Conservation (phyloP, 169 alveolate genomes). For the Cryptosporidium parvum region DNA sequence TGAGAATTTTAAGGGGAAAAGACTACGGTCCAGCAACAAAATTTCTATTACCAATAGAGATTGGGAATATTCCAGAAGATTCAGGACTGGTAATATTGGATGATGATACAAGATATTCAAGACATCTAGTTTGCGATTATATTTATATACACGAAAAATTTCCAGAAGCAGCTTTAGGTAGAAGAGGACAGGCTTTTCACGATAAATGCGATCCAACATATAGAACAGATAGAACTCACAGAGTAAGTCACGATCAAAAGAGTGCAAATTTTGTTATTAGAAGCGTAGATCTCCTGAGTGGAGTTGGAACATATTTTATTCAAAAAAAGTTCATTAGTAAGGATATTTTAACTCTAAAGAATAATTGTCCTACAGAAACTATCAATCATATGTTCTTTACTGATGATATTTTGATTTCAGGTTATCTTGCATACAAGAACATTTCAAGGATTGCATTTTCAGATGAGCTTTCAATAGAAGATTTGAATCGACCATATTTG, state of each 20-base stretch:
- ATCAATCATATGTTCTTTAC: conserved; percentile 63
- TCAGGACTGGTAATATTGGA: conserved; percentile 65
- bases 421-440: conserved; percentile 74
- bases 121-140: conserved; percentile 75
- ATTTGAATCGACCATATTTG: conserved; percentile 54
- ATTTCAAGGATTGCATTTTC: conserved; percentile 69
- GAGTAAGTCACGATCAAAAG: conserved; percentile 72
- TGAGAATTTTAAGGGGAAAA: conserved; percentile 55
- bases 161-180: conserved; percentile 74
- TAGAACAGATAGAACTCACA: conserved; percentile 58
- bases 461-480: conserved; percentile 12
- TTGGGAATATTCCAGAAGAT: conserved; percentile 52
- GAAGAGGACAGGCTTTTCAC: conserved; percentile 75
- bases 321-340: conserved; percentile 46
- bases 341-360: conserved; percentile 57
- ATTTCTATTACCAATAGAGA: conserved; percentile 59
- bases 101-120: conserved; percentile 74
- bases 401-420: conserved; percentile 71
- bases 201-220: conserved; percentile 77
- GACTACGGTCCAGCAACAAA: conserved; percentile 77
- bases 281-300: conserved; percentile 71
- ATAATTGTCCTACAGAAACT: conserved; percentile 64
- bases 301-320: conserved; percentile 75
- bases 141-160: conserved; percentile 52
- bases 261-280: conserved; percentile 55